Evolutionary conservation across 163 green algal species (phyloP), one percentile per base, ranked within the genome.

Genomic region (Scenedesmus sp.): DNA sequence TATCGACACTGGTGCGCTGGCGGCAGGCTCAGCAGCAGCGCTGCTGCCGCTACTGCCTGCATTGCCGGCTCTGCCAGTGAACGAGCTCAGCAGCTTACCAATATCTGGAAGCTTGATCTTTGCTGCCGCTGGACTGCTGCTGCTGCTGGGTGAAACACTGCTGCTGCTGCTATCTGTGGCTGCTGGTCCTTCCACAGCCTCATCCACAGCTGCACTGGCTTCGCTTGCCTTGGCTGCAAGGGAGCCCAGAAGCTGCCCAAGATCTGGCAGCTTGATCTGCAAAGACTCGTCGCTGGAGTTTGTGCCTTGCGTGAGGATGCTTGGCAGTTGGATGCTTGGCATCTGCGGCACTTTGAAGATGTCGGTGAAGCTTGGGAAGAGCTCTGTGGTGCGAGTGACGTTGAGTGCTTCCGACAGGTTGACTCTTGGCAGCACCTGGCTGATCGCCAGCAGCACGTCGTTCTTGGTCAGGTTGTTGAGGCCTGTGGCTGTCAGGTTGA

Each of bases 401-500:
- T 82, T 70, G 24, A 70, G 24, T 9, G 40, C 61, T 4, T 85
- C 61, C 1, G 81, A 73, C 30, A 87, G 10, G 49, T 92, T 89
- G 40, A 89, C 43, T 70, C 80, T 85, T 3, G 80, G 88, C 30
- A 88, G 53, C 24, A 89, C 30, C 18, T 83, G 35, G 7, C 59
- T 88, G 33, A 92, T 84, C 12, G 81, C 80, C n/a, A 73, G 44
- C n/a, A 88, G 80, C 30, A 91, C 78, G 20, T 91, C 87, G 22
- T 91, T 91, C 53, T 91, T 91, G 13, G 65, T 88, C 1, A 92
- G 15, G 68, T 92, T 89, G 86, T 35, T 37, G 33, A 89, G n/a
- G 44, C 37, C 49, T 0, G 68, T 68, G 18, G 56, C 51, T 6
- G 87, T 87, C 6, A 90, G 73, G 85, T 90, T 90, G 40, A 84